Evolutionary conservation across 108 stramenopile genomes (phyloP).

Genomic region (Fragilaria crotonensis): DNA sequence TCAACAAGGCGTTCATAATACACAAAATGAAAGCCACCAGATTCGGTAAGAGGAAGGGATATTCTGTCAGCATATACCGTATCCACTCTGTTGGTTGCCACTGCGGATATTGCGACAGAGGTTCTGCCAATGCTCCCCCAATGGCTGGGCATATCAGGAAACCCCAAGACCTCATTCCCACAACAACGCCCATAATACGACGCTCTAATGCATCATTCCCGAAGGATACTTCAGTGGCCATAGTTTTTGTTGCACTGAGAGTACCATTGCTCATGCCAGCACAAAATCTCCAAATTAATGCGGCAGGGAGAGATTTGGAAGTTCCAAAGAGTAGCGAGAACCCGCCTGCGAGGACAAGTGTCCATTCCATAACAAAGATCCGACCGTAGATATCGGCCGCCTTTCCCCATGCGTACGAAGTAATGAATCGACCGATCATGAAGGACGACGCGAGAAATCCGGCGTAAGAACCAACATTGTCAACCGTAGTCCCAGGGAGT

Average conservation of each 20-base stretch:
- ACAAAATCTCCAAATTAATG: conserved; percentile 13
- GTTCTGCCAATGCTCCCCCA: conserved; percentile 30
- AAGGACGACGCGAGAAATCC: conserved; percentile 22
- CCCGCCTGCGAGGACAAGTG: conserved; percentile 10
- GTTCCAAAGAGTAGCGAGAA: conserved; percentile 26
- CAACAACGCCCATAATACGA: conserved; percentile 22
- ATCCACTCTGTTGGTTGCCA: not conserved
- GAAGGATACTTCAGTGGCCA: conserved; percentile 23
- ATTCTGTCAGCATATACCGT: conserved; percentile 7
- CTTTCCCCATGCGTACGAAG: conserved; percentile 22
- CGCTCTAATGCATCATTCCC: conserved; percentile 10
- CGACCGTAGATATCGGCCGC: conserved; percentile 28
- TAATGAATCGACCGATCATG: conserved; percentile 23
- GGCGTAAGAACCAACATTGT: conserved; percentile 27
- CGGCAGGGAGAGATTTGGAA: conserved; percentile 9
- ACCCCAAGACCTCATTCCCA: conserved; percentile 29
- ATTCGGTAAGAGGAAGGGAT: conserved; percentile 41
- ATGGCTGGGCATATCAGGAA: conserved; percentile 28
- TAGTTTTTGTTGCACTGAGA: conserved; percentile 21
- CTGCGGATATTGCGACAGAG: conserved; percentile 7
- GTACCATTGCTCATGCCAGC: conserved; percentile 23
- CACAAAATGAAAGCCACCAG: conserved; percentile 38
- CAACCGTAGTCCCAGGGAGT: conserved; percentile 21
- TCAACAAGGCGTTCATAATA: conserved; percentile 14
- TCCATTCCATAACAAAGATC: conserved; percentile 13